Percentiles rank a stretch among this genome's conserved stretches.
Evolutionary conservation across 371 early-diverging fungal genomes (phyloP).

Genomic region (Catenaria anguillulae): DNA sequence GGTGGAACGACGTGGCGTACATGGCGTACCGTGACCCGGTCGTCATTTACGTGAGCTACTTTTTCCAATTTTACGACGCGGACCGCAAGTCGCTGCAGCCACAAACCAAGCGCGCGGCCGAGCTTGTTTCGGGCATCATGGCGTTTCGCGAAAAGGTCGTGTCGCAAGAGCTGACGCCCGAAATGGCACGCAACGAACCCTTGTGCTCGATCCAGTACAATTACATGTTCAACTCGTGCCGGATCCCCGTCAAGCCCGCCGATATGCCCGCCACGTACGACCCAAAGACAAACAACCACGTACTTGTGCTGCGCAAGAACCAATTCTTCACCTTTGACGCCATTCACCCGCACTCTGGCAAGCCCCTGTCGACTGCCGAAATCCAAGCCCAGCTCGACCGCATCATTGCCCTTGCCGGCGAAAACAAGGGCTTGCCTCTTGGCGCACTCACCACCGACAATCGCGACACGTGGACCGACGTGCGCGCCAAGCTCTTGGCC

Average conservation of each 20-base stretch:
- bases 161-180: slow-evolving; percentile 63
- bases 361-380: slow-evolving; percentile 65
- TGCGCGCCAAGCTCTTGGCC: slow-evolving; percentile 40
- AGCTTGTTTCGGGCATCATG: slow-evolving; percentile 69
- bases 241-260: slow-evolving; percentile 70
- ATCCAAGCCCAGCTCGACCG: slow-evolving; percentile 55
- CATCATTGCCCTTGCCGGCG: slow-evolving; percentile 61
- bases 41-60: slow-evolving; percentile 73
- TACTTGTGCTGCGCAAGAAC: slow-evolving; percentile 77
- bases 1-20: slow-evolving; percentile 90
- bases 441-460: slow-evolving; percentile 82
- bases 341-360: slow-evolving; percentile 40
- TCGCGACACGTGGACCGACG: slow-evolving; percentile 85
- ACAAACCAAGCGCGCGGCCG: slow-evolving; percentile 56
- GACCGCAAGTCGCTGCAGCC: neutral
- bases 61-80: slow-evolving; percentile 31
- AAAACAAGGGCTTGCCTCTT: slow-evolving; percentile 46
- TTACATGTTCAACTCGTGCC: slow-evolving; percentile 91
- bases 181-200: slow-evolving; percentile 57
- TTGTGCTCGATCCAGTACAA: slow-evolving; percentile 83
- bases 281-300: slow-evolving; percentile 58
- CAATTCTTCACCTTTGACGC: slow-evolving; percentile 69
- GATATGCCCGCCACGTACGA: slow-evolving; percentile 63
- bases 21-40: slow-evolving; percentile 91
- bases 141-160: slow-evolving; percentile 70